Base-by-base conservation (phyloP, 148 eudicot species). In the Heliosperma pusillum region DNA sequence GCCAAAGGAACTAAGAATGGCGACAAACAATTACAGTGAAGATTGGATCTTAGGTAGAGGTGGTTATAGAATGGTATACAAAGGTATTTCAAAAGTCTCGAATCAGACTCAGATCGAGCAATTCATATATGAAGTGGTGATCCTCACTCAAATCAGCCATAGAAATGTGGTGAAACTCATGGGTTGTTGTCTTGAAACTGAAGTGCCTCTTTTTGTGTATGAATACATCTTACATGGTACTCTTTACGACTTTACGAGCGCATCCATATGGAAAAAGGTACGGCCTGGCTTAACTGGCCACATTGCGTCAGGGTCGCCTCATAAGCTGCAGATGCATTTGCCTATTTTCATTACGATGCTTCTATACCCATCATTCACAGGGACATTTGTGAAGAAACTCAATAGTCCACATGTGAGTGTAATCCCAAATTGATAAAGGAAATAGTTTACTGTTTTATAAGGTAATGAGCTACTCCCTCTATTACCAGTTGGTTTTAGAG, bases 121-220 rank as follows among this genome's bases (percentile, higher is more conserved):
- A n/a, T 78, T 78, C 67, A 72, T 59, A n/a, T 67, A 72, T 24
- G 81, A 72, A 45, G 72, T 78, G 0, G 72, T 66, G 16, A 66
- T 78, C 33, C 58, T 78, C 40, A 78, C 71, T 11, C 76, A 67
- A 58, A 73, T 42, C 20, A 73, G 73, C 60, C 81, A 78, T 21
- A 65, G 56, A 25, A 73, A 78, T 27, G 77, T 78, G 73, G 81
- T 78, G 24, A 78, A 78, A 42, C 69, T 78, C 29, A 5, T 73
- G 57, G 77, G 77, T 26, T 78, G 77, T 47, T 78, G 81, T 73
- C 77, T 78, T 42, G 81, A 73, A 25, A 67, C 77, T 7, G 66
- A 78, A 59, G 77, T 73, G 12, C 81, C 81, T 20, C 22, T 66
- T 1, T 30, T 78, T 3, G 77, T 78, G 1, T 73, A 78, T 6